Percentiles rank a stretch among this genome's conserved stretches.
Conservation (phyloP, 345 rosid species). For the Sisymbrium irio region DNA sequence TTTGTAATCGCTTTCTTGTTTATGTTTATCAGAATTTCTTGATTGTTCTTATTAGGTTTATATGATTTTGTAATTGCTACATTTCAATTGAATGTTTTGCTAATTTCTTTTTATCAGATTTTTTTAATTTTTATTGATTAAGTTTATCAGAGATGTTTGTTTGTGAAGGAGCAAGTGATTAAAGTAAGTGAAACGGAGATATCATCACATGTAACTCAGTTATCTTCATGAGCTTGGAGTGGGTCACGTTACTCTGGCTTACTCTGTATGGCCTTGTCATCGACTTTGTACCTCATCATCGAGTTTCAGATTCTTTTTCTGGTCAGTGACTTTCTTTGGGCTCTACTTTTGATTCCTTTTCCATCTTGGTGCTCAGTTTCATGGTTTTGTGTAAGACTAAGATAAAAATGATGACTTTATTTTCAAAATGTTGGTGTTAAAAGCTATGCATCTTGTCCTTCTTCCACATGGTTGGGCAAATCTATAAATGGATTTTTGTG, state of each 20-base stretch:
- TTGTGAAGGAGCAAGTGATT: slow-evolving; percentile 60
- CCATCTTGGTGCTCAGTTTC: slow-evolving; percentile 12
- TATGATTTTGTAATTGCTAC: too few relatives aligned
- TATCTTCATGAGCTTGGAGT: slow-evolving; percentile 69
- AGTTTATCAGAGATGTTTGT: too few relatives aligned
- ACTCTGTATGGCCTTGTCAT: slow-evolving; percentile 63
- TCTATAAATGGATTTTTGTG: slow-evolving; percentile 7
- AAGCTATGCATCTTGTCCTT: background rate
- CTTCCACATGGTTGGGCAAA: background rate
- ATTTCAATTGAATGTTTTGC: too few relatives aligned
- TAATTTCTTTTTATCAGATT: too few relatives aligned
- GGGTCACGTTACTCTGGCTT: slow-evolving; percentile 91
- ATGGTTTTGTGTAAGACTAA: too few relatives aligned
- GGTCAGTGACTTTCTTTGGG: slow-evolving; percentile 44
- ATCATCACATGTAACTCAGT: slow-evolving; percentile 44
- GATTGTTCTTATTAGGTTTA: too few relatives aligned
- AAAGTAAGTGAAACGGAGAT: slow-evolving; percentile 53
- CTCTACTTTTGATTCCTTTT: background rate
- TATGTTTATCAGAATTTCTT: too few relatives aligned
- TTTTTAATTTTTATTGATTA: too few relatives aligned
- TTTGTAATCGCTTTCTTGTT: too few relatives aligned
- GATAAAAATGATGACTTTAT: background rate
- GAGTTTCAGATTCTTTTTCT: slow-evolving; percentile 60
- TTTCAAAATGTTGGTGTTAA: background rate
- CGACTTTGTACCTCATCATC: slow-evolving; percentile 67